A percentile compares a stretch with the other conserved stretches of the same genome.
These are phyloP conservation scores for Eucalyptus decipiens DNA, from an alignment of 345 rosid genomes.

Conservation along the genomic window DNA sequence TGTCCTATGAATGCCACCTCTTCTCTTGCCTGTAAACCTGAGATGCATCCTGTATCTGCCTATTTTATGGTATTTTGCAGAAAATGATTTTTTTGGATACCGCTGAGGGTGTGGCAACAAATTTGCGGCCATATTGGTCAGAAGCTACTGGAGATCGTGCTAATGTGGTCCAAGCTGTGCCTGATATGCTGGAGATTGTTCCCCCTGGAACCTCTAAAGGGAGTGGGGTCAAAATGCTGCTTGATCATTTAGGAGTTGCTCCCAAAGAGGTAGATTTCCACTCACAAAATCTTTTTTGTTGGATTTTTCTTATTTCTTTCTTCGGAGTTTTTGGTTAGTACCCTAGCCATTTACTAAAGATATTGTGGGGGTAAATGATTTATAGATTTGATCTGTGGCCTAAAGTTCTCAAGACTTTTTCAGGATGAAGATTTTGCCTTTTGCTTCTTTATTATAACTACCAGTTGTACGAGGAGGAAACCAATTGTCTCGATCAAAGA, in stretches of 20 bases:
- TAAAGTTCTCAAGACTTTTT: background rate
- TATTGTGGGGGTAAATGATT: background rate
- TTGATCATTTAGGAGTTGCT: conserved; percentile 64
- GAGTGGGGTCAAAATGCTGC: conserved; percentile 57
- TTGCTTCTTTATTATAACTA: background rate
- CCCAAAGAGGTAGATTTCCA: conserved; percentile 47
- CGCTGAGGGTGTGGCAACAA: conserved; percentile 50
- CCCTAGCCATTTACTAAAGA: background rate
- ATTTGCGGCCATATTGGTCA: conserved; percentile 77
- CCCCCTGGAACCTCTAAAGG: conserved; percentile 89
- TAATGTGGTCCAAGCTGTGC: conserved; percentile 62
- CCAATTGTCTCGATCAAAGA: background rate
- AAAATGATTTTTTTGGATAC: conserved; percentile 70
- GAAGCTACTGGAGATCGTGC: conserved; percentile 62
- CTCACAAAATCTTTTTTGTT: background rate
- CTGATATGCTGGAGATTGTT: conserved; percentile 88
- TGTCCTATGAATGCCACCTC: background rate
- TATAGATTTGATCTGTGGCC: background rate
- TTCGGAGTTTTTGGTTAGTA: background rate
- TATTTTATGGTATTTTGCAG: conserved; percentile 19
- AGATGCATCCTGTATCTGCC: background rate
- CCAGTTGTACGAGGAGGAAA: background rate
- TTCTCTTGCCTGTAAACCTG: background rate
- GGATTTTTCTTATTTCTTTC: background rate
- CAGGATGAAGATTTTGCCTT: background rate